Conservation (phyloP, 2,329 filamentous ascomycete genomes). For the Biscogniauxia marginata region DNA sequence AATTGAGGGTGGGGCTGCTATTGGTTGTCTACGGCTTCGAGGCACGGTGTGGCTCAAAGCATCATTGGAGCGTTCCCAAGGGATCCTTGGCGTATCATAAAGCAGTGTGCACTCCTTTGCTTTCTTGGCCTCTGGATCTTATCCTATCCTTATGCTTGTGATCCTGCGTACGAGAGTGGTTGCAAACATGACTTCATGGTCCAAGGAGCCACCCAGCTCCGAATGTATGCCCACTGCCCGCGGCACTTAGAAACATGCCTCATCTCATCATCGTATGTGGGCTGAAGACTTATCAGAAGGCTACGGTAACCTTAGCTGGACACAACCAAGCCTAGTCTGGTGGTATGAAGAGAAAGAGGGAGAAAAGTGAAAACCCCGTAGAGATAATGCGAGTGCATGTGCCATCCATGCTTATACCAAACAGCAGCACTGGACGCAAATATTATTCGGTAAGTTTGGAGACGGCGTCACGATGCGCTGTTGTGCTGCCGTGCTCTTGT, state of each 20-base stretch:
- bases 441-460: not conserved
- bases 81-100: not conserved
- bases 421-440: not conserved
- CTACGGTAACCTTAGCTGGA: too few species aligned
- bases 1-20: too few species aligned
- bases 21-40: too few species aligned
- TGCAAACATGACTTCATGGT: not conserved
- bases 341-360: not conserved
- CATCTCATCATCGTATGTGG: not conserved
- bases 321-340: too few species aligned
- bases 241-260: not conserved
- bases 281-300: not conserved
- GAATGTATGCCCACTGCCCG: not conserved
- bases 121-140: not conserved
- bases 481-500: conserved; percentile 16
- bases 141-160: not conserved
- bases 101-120: not conserved
- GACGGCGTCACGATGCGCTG: conserved; percentile 11
- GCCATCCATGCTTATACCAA: not conserved
- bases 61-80: not conserved
- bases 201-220: not conserved
- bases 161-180: not conserved
- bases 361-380: not conserved
- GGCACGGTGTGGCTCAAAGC: not conserved
- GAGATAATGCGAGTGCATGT: not conserved